Base-by-base conservation (phyloP, 2,329 filamentous ascomycete species). In the Didymella pomorum region DNA sequence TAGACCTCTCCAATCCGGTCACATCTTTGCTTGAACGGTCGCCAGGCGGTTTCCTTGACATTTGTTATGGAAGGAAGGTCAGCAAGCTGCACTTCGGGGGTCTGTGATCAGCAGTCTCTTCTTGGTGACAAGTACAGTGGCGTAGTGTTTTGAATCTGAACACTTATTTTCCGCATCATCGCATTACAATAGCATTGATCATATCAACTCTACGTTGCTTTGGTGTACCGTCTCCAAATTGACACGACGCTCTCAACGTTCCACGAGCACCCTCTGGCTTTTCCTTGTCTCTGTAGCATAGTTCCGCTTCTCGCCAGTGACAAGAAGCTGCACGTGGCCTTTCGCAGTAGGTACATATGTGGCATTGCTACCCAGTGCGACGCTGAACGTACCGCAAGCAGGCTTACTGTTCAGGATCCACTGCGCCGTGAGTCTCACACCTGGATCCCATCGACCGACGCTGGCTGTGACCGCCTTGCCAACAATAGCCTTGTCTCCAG, bases 381-480 rank as follows among this genome's bases (percentile, higher is more conserved):
- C 70, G 8, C 18, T 41, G 35, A 76, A 75, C 1, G 64, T 14
- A 18, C 62, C 60, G 14, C 68, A 63, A 2, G 26, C 44, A 18
- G 65, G 54, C 52, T 68, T 67, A 2, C 71, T 67, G 54, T 75
- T 62, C 1, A 76, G 47, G 14, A 69, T 14, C 75, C 76, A 78
- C 56, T 76, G 70, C 37, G 71, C 76, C 31, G 68, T 60, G 0
- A 78, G 63, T 42, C 43, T 59, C 2, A 78, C 71, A 18, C 76
- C 76, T 3, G 76, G 76, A 60, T 78, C 76, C 76, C 76, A 78
- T 1, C 70, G 64, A 2, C 76, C 76, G 2, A 73, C 69, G 50
- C 44, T 71, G 2, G 65, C 62, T n/a, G 46, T 25, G 3, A 63
- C 25, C 6, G 50, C 37, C 10, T 52, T 44, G 3, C 50, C 60